These are phyloP conservation scores for Ophiocordyceps unilateralis DNA, from an alignment of 2,329 filamentous ascomycete species.

Conservation along the genomic window DNA sequence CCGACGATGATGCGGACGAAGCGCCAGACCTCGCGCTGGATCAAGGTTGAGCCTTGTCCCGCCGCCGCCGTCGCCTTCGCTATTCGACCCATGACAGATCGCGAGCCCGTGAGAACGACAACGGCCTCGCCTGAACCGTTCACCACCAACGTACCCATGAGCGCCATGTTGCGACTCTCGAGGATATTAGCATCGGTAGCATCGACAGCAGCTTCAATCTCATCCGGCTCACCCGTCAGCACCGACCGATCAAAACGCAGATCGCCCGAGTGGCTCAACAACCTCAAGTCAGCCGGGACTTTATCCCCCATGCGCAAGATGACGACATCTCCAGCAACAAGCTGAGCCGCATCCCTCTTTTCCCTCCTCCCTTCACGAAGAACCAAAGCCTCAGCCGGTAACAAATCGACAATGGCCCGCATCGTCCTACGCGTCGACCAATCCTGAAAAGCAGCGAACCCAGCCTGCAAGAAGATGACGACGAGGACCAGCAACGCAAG, in stretches of 20 bases:
- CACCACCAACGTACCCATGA: constrained; percentile 24
- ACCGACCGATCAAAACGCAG: constrained; percentile 23
- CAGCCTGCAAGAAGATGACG: constrained; percentile 27
- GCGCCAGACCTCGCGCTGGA: constrained; percentile 23
- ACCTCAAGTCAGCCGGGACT: constrained; percentile 29
- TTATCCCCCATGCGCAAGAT: constrained; percentile 28
- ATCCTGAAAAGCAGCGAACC: constrained; percentile 28
- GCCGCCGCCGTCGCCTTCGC: constrained; percentile 18
- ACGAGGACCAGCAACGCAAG: constrained; percentile 28
- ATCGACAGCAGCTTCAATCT: constrained; percentile 22
- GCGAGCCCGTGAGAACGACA: constrained; percentile 20
- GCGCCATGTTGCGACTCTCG: constrained; percentile 24
- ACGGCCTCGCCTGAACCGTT: constrained; percentile 22
- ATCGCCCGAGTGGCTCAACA: constrained; percentile 22
- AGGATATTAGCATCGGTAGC: constrained; percentile 22
- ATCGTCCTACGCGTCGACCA: constrained; percentile 28
- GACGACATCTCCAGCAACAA: constrained; percentile 29
- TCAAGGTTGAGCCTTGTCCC: constrained; percentile 20
- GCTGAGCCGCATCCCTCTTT: constrained; percentile 21
- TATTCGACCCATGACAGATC: constrained; percentile 24
- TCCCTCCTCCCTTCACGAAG: constrained; percentile 25
- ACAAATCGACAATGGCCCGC: constrained; percentile 26
- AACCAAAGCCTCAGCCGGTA: constrained; percentile 25
- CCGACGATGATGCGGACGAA: constrained; percentile 24
- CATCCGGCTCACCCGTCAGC: constrained; percentile 24